Base-by-base conservation (phyloP, 1,284 basidiomycete genomes). In the Prillingera fragicola region DNA sequence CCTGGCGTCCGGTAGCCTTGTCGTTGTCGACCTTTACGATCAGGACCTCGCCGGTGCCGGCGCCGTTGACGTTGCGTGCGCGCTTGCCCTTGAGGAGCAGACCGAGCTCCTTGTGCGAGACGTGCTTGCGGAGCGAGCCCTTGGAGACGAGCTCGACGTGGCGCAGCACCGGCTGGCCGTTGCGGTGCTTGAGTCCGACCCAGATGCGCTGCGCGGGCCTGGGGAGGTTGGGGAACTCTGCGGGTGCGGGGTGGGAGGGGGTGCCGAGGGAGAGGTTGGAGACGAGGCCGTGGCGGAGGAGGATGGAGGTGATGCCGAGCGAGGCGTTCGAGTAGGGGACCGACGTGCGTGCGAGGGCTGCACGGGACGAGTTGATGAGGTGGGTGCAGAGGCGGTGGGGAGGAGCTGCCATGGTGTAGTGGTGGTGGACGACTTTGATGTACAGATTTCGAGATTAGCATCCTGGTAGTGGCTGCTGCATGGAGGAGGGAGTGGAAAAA, bases 241-340 rank as follows among this genome's bases (percentile, higher is more conserved):
- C 29, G 3, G 70, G 70, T 18, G 55, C 43, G 4, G 70, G 67
- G 21, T 56, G 46, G 2, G 59, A 47, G 1, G 70, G 63, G 10
- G 60, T 55, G 22, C 70, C 70, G 21, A 63, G 56, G 2, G 69
- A 57, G n/a, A 72, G 46, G 46, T 59, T 65, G 34, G 63, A 63
- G 38, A 72, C 52, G 32, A 72, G 57, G 27, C 70, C 70, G 41
- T 67, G 63, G 10, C 68, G 64, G 15, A 72, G 62, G 38, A 72
- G 63, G 38, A 68, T 59, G 21, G 63, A 62, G 18, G 64, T 58
- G 42, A 72, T 67, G 34, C 61, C 62, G 36, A 70, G 56, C 14
- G 64, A 56, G 19, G 62, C 52, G 27, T 52, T 59, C 21, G 65
- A 57, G 56, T 63, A 70, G 1, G 70, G 70, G 21, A 72, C 41